Conservation (phyloP, 2,329 filamentous ascomycete genomes). For the Penicillium oxalicum region DNA sequence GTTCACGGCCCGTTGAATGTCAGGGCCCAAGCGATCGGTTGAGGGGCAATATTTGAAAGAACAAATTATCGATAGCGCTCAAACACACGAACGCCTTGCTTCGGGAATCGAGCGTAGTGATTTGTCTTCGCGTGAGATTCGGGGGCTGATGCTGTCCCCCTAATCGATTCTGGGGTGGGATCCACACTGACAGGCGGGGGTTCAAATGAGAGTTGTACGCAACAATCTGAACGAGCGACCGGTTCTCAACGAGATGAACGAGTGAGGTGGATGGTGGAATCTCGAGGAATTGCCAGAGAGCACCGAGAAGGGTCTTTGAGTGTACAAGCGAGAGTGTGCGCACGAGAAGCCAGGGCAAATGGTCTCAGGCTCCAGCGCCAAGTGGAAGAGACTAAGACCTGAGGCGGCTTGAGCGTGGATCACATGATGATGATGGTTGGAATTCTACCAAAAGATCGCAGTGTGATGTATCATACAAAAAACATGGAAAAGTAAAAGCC, state of each 20-base stretch:
- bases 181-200: neutral
- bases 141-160: conserved; percentile 7
- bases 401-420: conserved; percentile 6
- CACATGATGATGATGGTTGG: conserved; percentile 19
- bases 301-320: neutral
- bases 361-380: conserved; percentile 14
- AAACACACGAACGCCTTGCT: no score
- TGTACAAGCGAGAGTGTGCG: conserved; percentile 2
- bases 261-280: neutral
- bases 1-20: no score
- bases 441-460: conserved; percentile 15
- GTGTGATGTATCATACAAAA: conserved; percentile 21
- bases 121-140: conserved; percentile 1
- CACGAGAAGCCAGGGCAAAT: conserved; percentile 11
- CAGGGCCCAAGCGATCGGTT: no score
- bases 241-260: conserved; percentile 5
- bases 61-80: no score
- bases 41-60: no score
- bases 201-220: neutral
- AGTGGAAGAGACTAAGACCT: conserved; percentile 7
- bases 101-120: neutral
- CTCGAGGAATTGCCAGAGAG: no score
- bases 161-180: conserved; percentile 5
- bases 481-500: conserved; percentile 5
- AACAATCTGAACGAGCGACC: conserved; percentile 15